phyloP scores from a whole-genome alignment of 257 asterid genomes.

The Osmanthus fragrans region DNA sequence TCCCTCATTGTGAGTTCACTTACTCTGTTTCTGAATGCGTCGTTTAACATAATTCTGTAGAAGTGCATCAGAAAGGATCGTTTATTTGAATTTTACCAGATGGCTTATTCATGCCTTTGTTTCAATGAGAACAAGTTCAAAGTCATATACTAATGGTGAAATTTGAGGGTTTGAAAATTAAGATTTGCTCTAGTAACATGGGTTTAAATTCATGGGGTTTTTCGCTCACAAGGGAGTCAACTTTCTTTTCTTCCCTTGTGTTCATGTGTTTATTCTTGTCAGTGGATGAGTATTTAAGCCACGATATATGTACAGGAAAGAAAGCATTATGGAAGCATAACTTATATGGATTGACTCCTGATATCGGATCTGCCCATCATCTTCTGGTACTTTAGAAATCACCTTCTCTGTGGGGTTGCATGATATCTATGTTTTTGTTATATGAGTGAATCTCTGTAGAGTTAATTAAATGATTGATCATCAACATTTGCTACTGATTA shows the following conservation, averaged over 20 bases:
- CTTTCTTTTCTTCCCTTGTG: constrained; percentile 6
- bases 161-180: constrained; percentile 8
- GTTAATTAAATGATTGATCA: no score
- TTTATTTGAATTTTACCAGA: constrained; percentile 11
- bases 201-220: neutral
- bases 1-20: neutral
- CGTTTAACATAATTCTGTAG: neutral
- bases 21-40: neutral
- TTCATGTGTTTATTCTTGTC: constrained; percentile 2
- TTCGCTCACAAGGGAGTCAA: constrained; percentile 6
- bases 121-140: constrained; percentile 2
- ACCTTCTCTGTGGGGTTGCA: constrained; percentile 9
- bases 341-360: constrained; percentile 69
- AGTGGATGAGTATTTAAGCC: constrained; percentile 10
- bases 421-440: constrained; percentile 1
- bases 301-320: constrained; percentile 52
- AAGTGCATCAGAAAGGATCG: constrained; percentile 5
- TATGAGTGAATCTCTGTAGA: neutral
- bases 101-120: constrained; percentile 13
- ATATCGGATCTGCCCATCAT: constrained; percentile 79
- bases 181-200: neutral
- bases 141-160: neutral
- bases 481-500: no score
- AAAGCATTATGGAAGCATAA: constrained; percentile 73
- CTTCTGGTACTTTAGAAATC: constrained; percentile 55